These are phyloP conservation scores for Phaffia tasmanica DNA, from an alignment of 768 basidiomycete genomes.

Conservation along the genomic window DNA sequence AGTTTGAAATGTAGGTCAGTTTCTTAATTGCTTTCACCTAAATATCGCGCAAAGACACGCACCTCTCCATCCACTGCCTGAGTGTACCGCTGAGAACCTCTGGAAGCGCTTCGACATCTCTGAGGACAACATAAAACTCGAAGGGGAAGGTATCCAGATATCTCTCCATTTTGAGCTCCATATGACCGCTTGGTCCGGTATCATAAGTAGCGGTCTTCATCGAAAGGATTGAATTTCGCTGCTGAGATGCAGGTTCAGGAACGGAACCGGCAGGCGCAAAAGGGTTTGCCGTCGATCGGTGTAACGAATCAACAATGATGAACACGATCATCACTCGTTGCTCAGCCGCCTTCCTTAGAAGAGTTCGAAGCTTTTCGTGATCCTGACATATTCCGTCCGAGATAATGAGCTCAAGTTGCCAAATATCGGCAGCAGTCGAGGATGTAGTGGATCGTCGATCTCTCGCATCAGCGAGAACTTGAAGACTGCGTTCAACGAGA, in stretches of 20 bases:
- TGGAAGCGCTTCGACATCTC: constrained; percentile 81
- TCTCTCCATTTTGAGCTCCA: constrained; percentile 76
- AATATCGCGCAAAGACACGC: neutral
- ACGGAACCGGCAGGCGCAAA: constrained; percentile 15
- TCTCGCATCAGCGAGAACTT: constrained; percentile 63
- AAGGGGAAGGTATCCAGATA: constrained; percentile 97
- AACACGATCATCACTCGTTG: constrained; percentile 92
- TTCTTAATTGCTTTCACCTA: too few species aligned
- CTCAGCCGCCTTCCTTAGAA: constrained; percentile 74
- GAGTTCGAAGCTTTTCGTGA: constrained; percentile 67
- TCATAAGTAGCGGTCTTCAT: constrained; percentile 74
- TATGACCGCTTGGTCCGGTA: constrained; percentile 55
- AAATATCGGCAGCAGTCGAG: constrained; percentile 61
- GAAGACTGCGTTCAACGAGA: constrained; percentile 55
- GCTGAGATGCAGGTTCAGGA: constrained; percentile 20
- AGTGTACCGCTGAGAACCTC: constrained; percentile 78
- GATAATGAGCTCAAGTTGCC: constrained; percentile 97
- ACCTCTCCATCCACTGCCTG: constrained; percentile 54
- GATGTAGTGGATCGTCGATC: constrained; percentile 52
- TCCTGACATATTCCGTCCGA: constrained; percentile 99
- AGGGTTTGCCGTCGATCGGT: constrained; percentile 41
- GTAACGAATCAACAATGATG: constrained; percentile 83
- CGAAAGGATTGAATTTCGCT: constrained; percentile 59
- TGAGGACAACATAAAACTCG: constrained; percentile 85
- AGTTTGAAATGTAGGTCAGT: too few species aligned